These are phyloP conservation scores for Cordyceps militaris DNA, from an alignment of 2,329 filamentous ascomycete genomes.

Conservation along the genomic window DNA sequence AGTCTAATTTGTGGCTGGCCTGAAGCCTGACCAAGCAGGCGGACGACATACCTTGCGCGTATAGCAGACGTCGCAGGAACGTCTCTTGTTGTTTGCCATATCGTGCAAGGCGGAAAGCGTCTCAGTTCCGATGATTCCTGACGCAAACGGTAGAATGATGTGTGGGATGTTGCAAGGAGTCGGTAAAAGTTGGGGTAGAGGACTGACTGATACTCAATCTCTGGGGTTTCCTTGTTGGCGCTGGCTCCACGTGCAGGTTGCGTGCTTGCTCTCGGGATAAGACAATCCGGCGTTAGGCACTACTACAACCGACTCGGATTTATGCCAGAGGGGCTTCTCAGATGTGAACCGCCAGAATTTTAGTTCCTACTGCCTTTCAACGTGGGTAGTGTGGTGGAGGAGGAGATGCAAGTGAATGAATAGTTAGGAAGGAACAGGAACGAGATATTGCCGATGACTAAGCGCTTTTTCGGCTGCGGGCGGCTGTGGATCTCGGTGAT, in stretches of 20 bases:
- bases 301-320: neutral
- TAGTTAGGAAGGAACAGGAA: neutral
- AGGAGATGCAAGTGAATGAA: neutral
- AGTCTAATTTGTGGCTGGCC: neutral
- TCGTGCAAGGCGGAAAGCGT: neutral
- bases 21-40: neutral
- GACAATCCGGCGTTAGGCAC: neutral
- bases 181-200: neutral
- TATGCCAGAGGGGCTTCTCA: neutral
- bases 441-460: constrained; percentile 3
- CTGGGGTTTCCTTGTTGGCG: neutral
- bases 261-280: neutral
- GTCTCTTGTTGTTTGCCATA: constrained; percentile 12
- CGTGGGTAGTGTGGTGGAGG: no score
- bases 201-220: neutral
- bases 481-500: neutral
- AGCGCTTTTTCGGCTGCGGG: neutral
- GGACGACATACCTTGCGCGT: constrained; percentile 35
- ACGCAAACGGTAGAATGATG: neutral
- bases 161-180: neutral
- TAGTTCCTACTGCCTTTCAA: neutral
- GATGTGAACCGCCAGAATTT: neutral
- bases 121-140: neutral
- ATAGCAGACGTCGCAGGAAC: constrained; percentile 43
- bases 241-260: neutral